These are phyloP conservation scores for Rosellinia necatrix DNA, from an alignment of 2,329 filamentous ascomycete species.

Conservation along the genomic window DNA sequence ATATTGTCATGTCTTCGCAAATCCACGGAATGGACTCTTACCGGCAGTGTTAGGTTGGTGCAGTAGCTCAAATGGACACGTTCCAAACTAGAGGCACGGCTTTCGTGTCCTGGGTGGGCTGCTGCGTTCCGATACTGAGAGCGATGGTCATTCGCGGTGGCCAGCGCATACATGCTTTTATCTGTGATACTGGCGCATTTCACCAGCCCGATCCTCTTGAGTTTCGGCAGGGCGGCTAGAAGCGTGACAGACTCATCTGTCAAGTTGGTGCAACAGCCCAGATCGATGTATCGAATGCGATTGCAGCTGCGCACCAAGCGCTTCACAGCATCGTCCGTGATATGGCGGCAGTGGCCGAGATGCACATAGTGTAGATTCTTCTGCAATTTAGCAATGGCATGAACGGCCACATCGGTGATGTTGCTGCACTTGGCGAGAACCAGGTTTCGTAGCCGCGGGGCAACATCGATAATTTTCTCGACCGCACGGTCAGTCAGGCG, in stretches of 20 bases:
- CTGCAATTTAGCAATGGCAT: slow-evolving; percentile 84
- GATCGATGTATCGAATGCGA: slow-evolving; percentile 93
- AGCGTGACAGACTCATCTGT: slow-evolving; percentile 87
- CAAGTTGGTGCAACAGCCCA: slow-evolving; percentile 90
- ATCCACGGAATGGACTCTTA: slow-evolving; percentile 47
- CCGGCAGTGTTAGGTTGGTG: slow-evolving; percentile 78
- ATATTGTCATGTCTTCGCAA: not conserved
- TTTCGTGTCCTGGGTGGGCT: slow-evolving; percentile 53
- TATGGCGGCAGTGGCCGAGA: slow-evolving; percentile 87
- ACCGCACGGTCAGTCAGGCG: slow-evolving; percentile 86
- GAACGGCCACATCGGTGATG: slow-evolving; percentile 86
- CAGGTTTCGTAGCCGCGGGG: slow-evolving; percentile 87
- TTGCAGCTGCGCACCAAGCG: slow-evolving; percentile 85
- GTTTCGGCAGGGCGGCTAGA: slow-evolving; percentile 84
- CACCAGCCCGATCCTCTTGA: slow-evolving; percentile 92
- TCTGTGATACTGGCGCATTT: slow-evolving; percentile 94
- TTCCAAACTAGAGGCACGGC: slow-evolving; percentile 73
- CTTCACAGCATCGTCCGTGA: slow-evolving; percentile 88
- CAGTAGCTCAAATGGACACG: slow-evolving; percentile 97
- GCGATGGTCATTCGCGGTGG: slow-evolving; percentile 66
- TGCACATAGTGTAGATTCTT: slow-evolving; percentile 98
- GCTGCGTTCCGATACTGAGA: slow-evolving; percentile 55
- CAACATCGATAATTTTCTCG: slow-evolving; percentile 82
- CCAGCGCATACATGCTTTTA: slow-evolving; percentile 82
- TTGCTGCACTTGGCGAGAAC: slow-evolving; percentile 93